phyloP scores from a whole-genome alignment of 2,329 filamentous ascomycete genomes.

The Pyrenophora seminiperda region DNA sequence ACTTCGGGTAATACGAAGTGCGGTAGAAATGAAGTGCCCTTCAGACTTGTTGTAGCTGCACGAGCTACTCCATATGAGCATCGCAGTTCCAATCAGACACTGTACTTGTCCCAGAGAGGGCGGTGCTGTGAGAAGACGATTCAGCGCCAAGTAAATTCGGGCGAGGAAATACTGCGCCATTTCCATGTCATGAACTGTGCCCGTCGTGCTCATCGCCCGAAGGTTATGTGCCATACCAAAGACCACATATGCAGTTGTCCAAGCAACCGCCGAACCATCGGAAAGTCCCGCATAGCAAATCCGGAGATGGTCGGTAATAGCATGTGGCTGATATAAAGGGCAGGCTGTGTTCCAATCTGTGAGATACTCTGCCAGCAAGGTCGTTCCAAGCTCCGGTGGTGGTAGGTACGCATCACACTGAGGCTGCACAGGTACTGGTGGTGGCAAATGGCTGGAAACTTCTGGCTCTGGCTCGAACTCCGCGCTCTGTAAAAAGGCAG shows the following conservation, averaged over 20 bases:
- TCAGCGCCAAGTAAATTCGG: constrained; percentile 19
- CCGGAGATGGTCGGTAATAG: constrained; percentile 30
- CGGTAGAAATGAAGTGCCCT: constrained; percentile 29
- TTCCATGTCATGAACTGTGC: constrained; percentile 24
- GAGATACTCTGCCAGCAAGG: constrained; percentile 31
- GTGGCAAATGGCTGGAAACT: neutral
- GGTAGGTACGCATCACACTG: constrained; percentile 28
- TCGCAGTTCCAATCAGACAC: constrained; percentile 27
- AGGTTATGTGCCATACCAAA: constrained; percentile 34
- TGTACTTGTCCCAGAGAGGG: constrained; percentile 30
- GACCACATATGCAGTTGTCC: constrained; percentile 31
- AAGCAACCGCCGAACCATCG: constrained; percentile 31
- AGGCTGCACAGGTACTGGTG: neutral
- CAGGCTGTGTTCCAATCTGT: constrained; percentile 34
- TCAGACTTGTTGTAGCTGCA: constrained; percentile 9
- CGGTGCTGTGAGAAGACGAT: constrained; percentile 22
- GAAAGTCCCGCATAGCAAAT: constrained; percentile 30
- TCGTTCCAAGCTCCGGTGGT: constrained; percentile 29
- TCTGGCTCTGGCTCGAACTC: constrained; percentile 10
- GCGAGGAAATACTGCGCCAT: constrained; percentile 30
- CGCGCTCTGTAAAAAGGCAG: constrained; percentile 21
- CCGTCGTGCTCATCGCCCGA: constrained; percentile 30
- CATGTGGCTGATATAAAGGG: constrained; percentile 29
- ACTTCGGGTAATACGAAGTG: constrained; percentile 28
- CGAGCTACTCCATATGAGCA: constrained; percentile 23